A percentile compares a stretch with the other conserved stretches of the same genome.
phyloP scores from a whole-genome alignment of 495 filamentous ascomycete genomes.

The Geopyxis carbonaria region DNA sequence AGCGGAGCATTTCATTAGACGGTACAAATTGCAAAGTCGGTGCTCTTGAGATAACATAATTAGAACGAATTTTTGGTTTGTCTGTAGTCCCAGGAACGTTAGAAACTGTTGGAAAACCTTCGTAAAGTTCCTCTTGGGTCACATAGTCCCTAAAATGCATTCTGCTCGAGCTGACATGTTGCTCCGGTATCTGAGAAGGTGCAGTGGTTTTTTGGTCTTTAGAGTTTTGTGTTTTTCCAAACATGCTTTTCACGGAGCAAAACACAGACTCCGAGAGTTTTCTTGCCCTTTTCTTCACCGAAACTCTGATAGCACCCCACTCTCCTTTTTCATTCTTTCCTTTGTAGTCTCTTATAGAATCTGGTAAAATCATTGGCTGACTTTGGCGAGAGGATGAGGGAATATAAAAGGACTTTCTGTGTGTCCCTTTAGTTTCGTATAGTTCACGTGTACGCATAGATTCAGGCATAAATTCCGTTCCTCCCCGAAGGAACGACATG shows the following conservation, averaged over 20 bases:
- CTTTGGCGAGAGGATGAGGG: slow-evolving; percentile 12
- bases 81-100: slow-evolving; percentile 7
- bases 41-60: slow-evolving; percentile 16
- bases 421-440: slow-evolving; percentile 3
- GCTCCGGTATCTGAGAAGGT: slow-evolving; percentile 11
- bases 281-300: slow-evolving; percentile 14
- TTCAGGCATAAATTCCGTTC: slow-evolving; percentile 25
- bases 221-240: slow-evolving; percentile 12
- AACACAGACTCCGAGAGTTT: slow-evolving; percentile 22
- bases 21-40: slow-evolving; percentile 19
- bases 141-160: slow-evolving; percentile 21
- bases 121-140: slow-evolving; percentile 13
- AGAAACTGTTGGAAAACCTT: slow-evolving; percentile 5
- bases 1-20: slow-evolving; percentile 20
- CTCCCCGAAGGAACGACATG: slow-evolving; percentile 23
- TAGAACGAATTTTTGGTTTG: slow-evolving; percentile 15
- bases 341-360: slow-evolving; percentile 3
- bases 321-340: slow-evolving; percentile 7
- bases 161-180: slow-evolving; percentile 19
- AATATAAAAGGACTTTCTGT: slow-evolving; percentile 22
- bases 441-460: slow-evolving; percentile 12
- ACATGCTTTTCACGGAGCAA: slow-evolving; percentile 19
- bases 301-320: slow-evolving; percentile 5
- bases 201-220: neutral
- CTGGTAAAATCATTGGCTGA: slow-evolving; percentile 15